These are phyloP conservation scores for Globisporangium rhizosaccharum DNA, from an alignment of 352 stramenopile species.

Conservation along the genomic window DNA sequence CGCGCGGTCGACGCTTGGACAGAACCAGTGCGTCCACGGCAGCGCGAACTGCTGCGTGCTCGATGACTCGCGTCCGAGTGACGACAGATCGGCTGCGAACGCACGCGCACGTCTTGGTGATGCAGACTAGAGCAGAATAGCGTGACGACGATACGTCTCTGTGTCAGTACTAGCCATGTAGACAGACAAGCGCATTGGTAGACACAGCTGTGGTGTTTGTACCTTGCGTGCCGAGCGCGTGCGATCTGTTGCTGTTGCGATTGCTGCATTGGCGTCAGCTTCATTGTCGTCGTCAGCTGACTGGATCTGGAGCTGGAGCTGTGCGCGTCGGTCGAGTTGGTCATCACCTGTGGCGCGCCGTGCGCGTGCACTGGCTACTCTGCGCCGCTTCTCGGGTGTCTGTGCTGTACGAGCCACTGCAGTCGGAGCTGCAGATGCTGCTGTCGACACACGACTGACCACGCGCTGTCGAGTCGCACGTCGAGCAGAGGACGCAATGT, in stretches of 20 bases:
- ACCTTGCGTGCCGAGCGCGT: neutral
- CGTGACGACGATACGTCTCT: too few relatives aligned
- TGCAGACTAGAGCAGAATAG: neutral
- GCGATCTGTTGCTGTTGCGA: neutral
- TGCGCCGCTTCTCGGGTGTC: conserved; percentile 37
- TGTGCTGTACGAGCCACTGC: neutral
- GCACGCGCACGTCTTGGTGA: neutral
- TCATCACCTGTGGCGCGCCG: conserved; percentile 14
- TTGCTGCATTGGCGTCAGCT: neutral
- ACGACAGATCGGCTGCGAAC: neutral
- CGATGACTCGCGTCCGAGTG: neutral
- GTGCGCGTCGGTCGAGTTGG: conserved; percentile 19
- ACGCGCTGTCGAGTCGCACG: neutral
- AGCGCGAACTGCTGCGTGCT: conserved; percentile 31
- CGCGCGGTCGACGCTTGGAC: conserved; percentile 51
- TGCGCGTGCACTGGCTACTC: conserved; percentile 36
- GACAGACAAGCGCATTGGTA: neutral
- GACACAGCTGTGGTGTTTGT: neutral
- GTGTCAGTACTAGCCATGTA: neutral
- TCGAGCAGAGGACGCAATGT: too few relatives aligned
- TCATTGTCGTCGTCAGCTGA: conserved; percentile 10
- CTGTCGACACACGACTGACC: neutral
- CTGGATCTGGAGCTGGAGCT: conserved; percentile 20
- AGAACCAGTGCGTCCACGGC: conserved; percentile 72
- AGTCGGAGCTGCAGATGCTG: neutral